A percentile compares a stretch with the other conserved stretches of the same genome.
These are phyloP conservation scores for Lithohypha guttulata DNA, from an alignment of 2,329 filamentous ascomycete genomes.

Conservation along the genomic window DNA sequence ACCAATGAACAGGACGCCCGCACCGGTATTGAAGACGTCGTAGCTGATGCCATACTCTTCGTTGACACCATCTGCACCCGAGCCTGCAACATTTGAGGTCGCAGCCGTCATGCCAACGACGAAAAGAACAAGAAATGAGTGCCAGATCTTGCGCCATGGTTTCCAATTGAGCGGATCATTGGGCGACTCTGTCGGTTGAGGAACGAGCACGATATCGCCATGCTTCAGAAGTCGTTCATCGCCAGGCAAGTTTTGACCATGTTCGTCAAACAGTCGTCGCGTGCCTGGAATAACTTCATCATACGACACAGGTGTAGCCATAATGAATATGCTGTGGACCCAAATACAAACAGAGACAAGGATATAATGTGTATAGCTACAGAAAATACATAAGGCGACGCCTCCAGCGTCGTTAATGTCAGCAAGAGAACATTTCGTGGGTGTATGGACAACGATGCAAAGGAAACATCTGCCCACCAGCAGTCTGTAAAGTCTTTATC, in stretches of 20 bases:
- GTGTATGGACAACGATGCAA: no score
- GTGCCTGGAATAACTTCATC: conserved; percentile 19
- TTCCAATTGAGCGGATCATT: conserved; percentile 46
- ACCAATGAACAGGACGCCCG: conserved; percentile 45
- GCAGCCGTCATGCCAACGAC: conserved; percentile 47
- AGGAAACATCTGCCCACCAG: no score
- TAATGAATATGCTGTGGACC: no score
- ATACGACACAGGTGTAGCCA: conserved; percentile 2
- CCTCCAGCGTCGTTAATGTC: conserved; percentile 8
- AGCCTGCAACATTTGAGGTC: conserved; percentile 46
- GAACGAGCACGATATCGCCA: conserved; percentile 41
- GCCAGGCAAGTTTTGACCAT: conserved; percentile 16
- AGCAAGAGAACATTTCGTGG: conserved; percentile 4
- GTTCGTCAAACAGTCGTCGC: conserved; percentile 19
- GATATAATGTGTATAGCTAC: no score
- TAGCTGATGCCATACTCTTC: conserved; percentile 43
- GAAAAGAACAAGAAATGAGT: conserved; percentile 42
- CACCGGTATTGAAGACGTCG: conserved; percentile 45
- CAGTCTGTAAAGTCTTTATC: no score
- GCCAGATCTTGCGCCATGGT: conserved; percentile 39
- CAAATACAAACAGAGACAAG: no score
- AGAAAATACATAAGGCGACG: neutral
- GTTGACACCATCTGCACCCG: conserved; percentile 41
- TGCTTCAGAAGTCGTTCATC: conserved; percentile 22
- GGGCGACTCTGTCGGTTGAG: conserved; percentile 42